A percentile compares a stretch with the other conserved stretches of the same genome.
phyloP scores from a whole-genome alignment of 805 yeast species.

The Candida insectorum region DNA sequence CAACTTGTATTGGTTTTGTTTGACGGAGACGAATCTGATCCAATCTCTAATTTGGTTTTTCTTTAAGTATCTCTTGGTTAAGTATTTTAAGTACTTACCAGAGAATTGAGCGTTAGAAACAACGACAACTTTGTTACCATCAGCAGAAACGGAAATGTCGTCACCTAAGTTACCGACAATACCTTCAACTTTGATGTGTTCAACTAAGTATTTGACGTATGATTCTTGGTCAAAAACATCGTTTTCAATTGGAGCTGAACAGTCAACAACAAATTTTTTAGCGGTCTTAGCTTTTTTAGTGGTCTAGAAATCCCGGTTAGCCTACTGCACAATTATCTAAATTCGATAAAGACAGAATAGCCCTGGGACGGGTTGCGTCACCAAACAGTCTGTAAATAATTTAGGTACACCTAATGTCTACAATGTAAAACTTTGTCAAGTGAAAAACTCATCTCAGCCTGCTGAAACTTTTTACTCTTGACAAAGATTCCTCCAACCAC shows the following conservation, averaged over 20 bases:
- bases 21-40: slow-evolving; percentile 97
- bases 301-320: slow-evolving; percentile 62
- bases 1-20: slow-evolving; percentile 94
- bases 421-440: background rate
- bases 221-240: slow-evolving; percentile 97
- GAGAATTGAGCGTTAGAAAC: slow-evolving; percentile 94
- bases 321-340: slow-evolving; percentile 64
- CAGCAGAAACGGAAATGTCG: slow-evolving; percentile 80
- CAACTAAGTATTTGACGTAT: slow-evolving; percentile 96
- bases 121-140: slow-evolving; percentile 86
- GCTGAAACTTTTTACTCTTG: background rate
- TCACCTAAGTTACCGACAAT: slow-evolving; percentile 96
- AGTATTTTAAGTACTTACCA: slow-evolving; percentile 99
- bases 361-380: slow-evolving; percentile 41
- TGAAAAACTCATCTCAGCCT: background rate
- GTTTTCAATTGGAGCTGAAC: slow-evolving; percentile 94
- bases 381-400: slow-evolving; percentile 1
- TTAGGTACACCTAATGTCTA: background rate
- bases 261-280: slow-evolving; percentile 92
- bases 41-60: slow-evolving; percentile 99
- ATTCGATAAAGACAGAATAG: slow-evolving; percentile 43
- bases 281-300: slow-evolving; percentile 67
- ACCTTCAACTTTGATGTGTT: slow-evolving; percentile 99
- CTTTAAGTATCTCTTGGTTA: slow-evolving; percentile 99
- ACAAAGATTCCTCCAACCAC: slow-evolving; percentile 1